These are phyloP conservation scores for Penicillium sp. DNA, from an alignment of 2,329 filamentous ascomycete genomes.

Conservation along the genomic window DNA sequence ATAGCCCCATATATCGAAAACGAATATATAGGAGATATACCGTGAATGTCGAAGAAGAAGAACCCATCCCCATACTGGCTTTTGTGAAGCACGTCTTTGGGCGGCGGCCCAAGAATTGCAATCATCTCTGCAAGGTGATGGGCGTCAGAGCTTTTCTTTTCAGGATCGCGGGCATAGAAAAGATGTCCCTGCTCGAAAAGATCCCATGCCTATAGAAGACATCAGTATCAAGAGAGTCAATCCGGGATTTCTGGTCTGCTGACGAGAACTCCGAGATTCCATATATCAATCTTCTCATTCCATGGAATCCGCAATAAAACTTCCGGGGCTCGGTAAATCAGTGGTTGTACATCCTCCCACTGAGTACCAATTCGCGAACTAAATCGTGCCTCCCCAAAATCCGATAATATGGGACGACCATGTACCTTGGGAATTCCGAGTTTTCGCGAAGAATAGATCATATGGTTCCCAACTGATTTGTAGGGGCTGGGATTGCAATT, in stretches of 20 bases:
- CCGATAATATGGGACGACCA: conserved; percentile 28
- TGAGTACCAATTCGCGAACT: background rate
- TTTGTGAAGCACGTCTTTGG: conserved; percentile 33
- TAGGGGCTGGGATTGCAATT: conserved; percentile 19
- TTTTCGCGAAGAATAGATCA: conserved; percentile 27
- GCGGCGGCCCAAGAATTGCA: conserved; percentile 40
- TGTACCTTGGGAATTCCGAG: conserved; percentile 21
- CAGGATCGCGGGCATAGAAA: conserved; percentile 18
- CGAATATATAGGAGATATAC: conserved; percentile 5
- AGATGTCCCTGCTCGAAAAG: conserved; percentile 23
- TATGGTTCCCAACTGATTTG: conserved; percentile 22
- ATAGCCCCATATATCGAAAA: background rate
- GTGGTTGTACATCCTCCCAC: conserved; percentile 21
- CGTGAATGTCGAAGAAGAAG: conserved; percentile 17
- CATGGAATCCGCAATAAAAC: conserved; percentile 25
- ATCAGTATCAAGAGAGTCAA: background rate
- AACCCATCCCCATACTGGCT: conserved; percentile 25
- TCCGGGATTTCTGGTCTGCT: background rate
- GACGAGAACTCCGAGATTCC: conserved; percentile 26
- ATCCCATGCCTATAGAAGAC: conserved; percentile 21
- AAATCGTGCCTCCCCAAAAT: conserved; percentile 25
- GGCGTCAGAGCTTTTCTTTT: conserved; percentile 8
- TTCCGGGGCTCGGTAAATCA: conserved; percentile 25
- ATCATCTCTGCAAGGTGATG: conserved; percentile 40
- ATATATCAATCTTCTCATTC: conserved; percentile 28